Evolutionary conservation across 768 basidiomycete genomes (phyloP), one percentile per base, ranked within the genome.

Genomic region (Boletus edulis): DNA sequence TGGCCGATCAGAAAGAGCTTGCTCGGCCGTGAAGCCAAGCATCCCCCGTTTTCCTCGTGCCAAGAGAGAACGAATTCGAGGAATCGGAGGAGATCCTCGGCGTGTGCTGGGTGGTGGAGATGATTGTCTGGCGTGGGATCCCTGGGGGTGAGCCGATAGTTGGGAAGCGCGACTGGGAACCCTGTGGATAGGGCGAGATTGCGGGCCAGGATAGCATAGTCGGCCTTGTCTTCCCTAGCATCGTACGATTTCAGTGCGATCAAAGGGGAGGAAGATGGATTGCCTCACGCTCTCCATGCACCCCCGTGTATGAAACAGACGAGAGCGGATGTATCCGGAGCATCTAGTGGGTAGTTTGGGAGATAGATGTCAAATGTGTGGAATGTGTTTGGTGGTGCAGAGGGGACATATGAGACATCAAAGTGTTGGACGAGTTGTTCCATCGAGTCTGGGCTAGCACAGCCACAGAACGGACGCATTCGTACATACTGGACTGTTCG

Each of bases 251-350:
- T 55, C 49, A 55, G 22, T 29, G 22, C 41, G 24, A 45, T 48
- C 44, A 29, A 46, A 14, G 18, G 17, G 37, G 14, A 8, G 39
- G 17, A 22, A 29, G 46, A 56, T 32, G 38, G 56, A 48, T 52
- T 3, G 47, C 65, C 86, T 75, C 65, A 90, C 90, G 82, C 68
- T 62, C 83, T 75, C 91, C 91, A 94, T 22, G 91, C 91, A 34
- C 91, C 91, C 31, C 91, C 91, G 61, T 91, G 91, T 29, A 92
- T 73, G 62, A 91, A 92, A 62, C 83, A 82, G 38, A 91, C 64
- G 41, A 91, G 68, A n/a, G 79, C 75, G 1, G 65, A 61, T 43
- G 45, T n/a, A 4, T 37, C 29, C 9, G 39, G 35, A 24, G 44
- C 10, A 27, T 52, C 47, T 43, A 32, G 15, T 18, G 24, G 45